Percentiles rank a stretch among this genome's conserved stretches.
These are phyloP conservation scores for Colletotrichum kahawae DNA, from an alignment of 2,329 filamentous ascomycete genomes.

Conservation along the genomic window DNA sequence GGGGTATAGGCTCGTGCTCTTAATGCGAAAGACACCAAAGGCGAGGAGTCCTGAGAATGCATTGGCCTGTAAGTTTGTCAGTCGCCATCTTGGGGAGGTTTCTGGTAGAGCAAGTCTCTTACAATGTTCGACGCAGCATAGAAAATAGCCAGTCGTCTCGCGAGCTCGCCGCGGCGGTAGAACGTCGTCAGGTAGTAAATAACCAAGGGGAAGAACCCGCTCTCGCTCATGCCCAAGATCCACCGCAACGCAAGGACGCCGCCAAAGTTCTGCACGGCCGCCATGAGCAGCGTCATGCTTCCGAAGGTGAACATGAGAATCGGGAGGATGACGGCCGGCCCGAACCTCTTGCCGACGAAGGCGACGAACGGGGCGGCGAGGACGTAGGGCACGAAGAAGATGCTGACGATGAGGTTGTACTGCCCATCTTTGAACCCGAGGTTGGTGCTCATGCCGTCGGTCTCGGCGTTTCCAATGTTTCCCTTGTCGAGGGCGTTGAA, in stretches of 20 bases:
- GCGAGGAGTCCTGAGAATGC: slow-evolving; percentile 22
- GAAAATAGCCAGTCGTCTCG: slow-evolving; percentile 22
- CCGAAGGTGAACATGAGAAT: slow-evolving; percentile 76
- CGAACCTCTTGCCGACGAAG: slow-evolving; percentile 74
- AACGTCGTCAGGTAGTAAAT: slow-evolving; percentile 25
- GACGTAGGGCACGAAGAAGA: slow-evolving; percentile 81
- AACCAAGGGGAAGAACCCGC: slow-evolving; percentile 23
- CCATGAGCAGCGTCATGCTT: slow-evolving; percentile 42
- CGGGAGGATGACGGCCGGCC: slow-evolving; percentile 70
- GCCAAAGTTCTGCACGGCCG: slow-evolving; percentile 26
- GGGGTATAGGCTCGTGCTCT: slow-evolving; percentile 48
- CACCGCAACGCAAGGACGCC: slow-evolving; percentile 24
- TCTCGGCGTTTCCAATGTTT: slow-evolving; percentile 49
- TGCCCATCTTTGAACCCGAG: slow-evolving; percentile 51
- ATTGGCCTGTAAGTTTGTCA: neutral
- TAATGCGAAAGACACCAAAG: slow-evolving; percentile 31
- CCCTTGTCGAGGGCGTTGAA: slow-evolving; percentile 52
- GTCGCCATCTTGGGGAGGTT: too few relatives aligned
- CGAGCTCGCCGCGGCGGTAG: slow-evolving; percentile 22
- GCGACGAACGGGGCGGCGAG: slow-evolving; percentile 59
- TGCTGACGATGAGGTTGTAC: slow-evolving; percentile 73
- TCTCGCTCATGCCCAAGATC: slow-evolving; percentile 24
- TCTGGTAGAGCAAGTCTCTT: neutral
- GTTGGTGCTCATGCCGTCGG: slow-evolving; percentile 28
- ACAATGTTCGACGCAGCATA: slow-evolving; percentile 25